Percentiles rank a stretch among this genome's conserved stretches.
These are phyloP conservation scores for Suhomyces sp. DNA, from an alignment of 805 yeast genomes.

Conservation along the genomic window DNA sequence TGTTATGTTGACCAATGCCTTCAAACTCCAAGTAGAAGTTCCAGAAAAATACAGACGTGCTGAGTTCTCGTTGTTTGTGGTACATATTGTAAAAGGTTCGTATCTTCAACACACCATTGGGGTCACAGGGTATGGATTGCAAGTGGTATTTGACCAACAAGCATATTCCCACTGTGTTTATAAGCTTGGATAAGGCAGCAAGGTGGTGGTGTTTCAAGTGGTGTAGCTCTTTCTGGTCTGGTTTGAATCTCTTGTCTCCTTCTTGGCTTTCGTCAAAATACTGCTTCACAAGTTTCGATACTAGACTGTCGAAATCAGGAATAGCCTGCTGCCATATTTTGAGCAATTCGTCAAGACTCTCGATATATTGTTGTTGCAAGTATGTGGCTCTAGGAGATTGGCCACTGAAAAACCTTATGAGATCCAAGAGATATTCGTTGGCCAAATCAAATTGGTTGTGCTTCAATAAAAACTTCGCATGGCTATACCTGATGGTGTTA, in stretches of 20 bases:
- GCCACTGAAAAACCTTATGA: constrained; percentile 25
- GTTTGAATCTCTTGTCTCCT: neutral
- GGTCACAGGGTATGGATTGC: constrained; percentile 14
- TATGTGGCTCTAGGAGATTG: constrained; percentile 3
- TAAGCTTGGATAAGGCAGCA: constrained; percentile 19
- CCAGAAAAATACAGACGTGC: constrained; percentile 54
- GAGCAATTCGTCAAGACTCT: constrained; percentile 11
- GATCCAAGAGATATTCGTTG: constrained; percentile 26
- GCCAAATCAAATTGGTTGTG: constrained; percentile 18
- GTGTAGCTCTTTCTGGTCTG: neutral
- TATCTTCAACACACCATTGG: constrained; percentile 4
- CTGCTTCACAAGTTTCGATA: constrained; percentile 13
- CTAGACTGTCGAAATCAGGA: neutral
- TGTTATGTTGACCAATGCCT: constrained; percentile 38
- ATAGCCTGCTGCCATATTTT: constrained; percentile 10
- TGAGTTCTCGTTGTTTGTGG: constrained; percentile 29
- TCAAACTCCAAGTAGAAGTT: constrained; percentile 53
- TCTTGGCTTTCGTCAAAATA: constrained; percentile 14
- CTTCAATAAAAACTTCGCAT: constrained; percentile 21
- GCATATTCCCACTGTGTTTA: constrained; percentile 43
- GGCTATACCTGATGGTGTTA: constrained; percentile 22
- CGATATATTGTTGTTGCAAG: constrained; percentile 18
- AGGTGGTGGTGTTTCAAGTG: constrained; percentile 10
- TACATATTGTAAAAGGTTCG: constrained; percentile 30
- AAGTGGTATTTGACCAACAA: constrained; percentile 35